Conservation (phyloP, 805 yeast genomes). For the Lipomyces starkeyi region DNA sequence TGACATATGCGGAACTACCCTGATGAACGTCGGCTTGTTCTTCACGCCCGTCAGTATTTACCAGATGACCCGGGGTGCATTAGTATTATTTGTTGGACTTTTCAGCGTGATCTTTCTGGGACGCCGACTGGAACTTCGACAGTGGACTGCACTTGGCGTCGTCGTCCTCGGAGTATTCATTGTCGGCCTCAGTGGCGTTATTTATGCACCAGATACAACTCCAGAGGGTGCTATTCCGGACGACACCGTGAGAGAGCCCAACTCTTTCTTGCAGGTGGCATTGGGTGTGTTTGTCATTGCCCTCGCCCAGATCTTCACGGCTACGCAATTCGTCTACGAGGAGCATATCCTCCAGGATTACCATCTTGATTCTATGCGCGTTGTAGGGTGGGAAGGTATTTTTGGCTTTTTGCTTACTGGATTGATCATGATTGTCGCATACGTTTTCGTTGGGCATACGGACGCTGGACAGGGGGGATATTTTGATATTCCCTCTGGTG, state of each 20-base stretch:
- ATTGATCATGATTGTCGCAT: slow-evolving; percentile 48
- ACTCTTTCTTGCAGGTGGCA: slow-evolving; percentile 40
- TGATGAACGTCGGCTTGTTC: slow-evolving; percentile 75
- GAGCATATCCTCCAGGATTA: slow-evolving; percentile 65
- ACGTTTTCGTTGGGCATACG: slow-evolving; percentile 46
- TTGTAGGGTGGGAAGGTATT: slow-evolving; percentile 78
- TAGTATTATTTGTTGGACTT: slow-evolving; percentile 76
- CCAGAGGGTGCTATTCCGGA: slow-evolving; percentile 19
- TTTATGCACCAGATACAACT: slow-evolving; percentile 36
- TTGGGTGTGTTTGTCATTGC: slow-evolving; percentile 66
- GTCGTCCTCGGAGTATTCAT: slow-evolving; percentile 72
- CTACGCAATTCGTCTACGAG: slow-evolving; percentile 78
- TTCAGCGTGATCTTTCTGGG: slow-evolving; percentile 68
- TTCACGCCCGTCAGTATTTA: slow-evolving; percentile 79
- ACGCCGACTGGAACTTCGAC: slow-evolving; percentile 60
- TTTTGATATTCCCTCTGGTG: slow-evolving; percentile 61
- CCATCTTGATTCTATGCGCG: slow-evolving; percentile 62
- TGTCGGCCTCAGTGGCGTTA: slow-evolving; percentile 74
- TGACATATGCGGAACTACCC: slow-evolving; percentile 74
- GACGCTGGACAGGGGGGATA: slow-evolving; percentile 53
- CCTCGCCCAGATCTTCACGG: slow-evolving; percentile 69
- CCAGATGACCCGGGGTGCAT: slow-evolving; percentile 84
- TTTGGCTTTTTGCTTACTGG: slow-evolving; percentile 62
- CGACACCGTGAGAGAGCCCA: slow-evolving; percentile 21
- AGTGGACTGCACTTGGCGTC: slow-evolving; percentile 70